These are phyloP conservation scores for Pachyrhizus erosus DNA, from an alignment of 306 rosid species.

Conservation along the genomic window DNA sequence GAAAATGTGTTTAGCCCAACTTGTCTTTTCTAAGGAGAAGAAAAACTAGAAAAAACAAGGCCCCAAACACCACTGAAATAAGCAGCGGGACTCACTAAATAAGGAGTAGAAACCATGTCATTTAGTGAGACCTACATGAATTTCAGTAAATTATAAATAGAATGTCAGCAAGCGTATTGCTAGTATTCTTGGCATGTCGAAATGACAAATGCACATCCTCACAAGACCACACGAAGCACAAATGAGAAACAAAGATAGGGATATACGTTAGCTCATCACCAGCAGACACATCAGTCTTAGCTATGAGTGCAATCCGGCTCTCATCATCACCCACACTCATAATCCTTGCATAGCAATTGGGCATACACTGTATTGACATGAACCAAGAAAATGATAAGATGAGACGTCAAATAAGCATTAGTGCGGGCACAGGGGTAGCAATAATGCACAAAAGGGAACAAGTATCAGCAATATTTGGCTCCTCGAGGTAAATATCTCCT, in stretches of 20 bases:
- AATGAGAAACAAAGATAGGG: constrained; percentile 11
- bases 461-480: constrained; percentile 7
- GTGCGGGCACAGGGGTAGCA: not conserved
- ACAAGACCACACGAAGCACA: not conserved
- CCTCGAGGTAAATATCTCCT: not conserved
- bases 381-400: constrained; percentile 30
- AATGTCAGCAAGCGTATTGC: not conserved
- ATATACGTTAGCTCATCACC: constrained; percentile 87
- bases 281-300: constrained; percentile 73
- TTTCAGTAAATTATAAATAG: not conserved
- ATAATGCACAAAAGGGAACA: not conserved
- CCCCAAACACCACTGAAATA: not conserved
- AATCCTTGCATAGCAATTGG: constrained; percentile 93
- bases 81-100: not conserved
- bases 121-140: not conserved
- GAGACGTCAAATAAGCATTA: not conserved
- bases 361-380: constrained; percentile 70
- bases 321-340: constrained; percentile 89
- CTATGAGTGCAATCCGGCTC: constrained; percentile 87
- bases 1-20: not conserved
- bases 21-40: not conserved
- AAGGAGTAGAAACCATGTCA: not conserved
- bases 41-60: not conserved
- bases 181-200: constrained; percentile 24
- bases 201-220: constrained; percentile 19